Evolutionary conservation across 495 filamentous ascomycete species (phyloP), one percentile per base, ranked within the genome.

Genomic region (Aspergillus ostianus): DNA sequence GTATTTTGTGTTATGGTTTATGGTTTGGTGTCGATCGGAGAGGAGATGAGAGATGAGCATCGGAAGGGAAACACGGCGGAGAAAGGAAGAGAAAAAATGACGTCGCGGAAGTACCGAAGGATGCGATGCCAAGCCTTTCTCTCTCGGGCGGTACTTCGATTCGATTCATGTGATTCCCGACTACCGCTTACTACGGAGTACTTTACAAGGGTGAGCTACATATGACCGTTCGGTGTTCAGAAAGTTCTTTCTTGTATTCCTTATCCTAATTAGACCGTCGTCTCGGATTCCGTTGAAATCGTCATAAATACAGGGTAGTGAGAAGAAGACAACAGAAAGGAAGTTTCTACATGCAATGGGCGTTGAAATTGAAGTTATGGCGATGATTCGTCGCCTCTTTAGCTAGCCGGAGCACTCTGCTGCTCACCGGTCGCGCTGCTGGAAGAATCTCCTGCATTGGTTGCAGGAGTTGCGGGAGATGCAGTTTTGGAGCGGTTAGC

Each of bases 401-500:
- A 77, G 55, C 68, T 77, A 48, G 67, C 51, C 12, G 73, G 68
- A 27, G 73, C 68, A 53, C 60, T 70, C 57, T 73, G 69, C 50
- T 63, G 62, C 63, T 75, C 73, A 54, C 55, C 56, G 60, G 53
- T 55, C 0, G 67, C 46, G 58, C 48, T 67, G 29, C 56, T 47
- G 26, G 63, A 52, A 30, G 53, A 54, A 59, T 64, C 51, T 61
- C 63, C 44, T 17, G 36, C 36, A 41, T 69, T 66, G 49, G 18
- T 47, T 7, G 65, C 30, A 53, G 65, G 61, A 6, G 67, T 49
- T 23, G 76, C 62, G 53, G 70, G 70, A 19, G 77, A 74, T 1
- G 67, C 64, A 62, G 61, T 72, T 73, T 78, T 80, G 41, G 75
- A 80, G 67, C 85, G 85, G 68, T 82, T 86, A 48, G 87, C 82